Base-by-base conservation (phyloP, 768 basidiomycete genomes). In the Lactarius quietus region DNA sequence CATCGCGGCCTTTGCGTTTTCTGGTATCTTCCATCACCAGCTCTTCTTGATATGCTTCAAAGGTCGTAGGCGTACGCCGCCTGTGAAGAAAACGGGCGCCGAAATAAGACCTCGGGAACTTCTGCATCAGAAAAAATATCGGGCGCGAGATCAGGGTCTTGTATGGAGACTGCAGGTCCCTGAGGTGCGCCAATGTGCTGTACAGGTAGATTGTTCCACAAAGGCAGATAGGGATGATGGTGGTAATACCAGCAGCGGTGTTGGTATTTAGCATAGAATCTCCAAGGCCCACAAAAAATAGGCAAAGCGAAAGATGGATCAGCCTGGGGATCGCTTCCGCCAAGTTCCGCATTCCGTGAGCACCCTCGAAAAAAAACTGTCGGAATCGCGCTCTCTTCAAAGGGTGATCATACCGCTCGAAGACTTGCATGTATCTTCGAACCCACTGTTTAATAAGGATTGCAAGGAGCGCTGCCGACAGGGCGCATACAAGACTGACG, bases 291-390 rank as follows among this genome's bases (percentile, higher is more conserved):
- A 14, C 1, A 23, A 45, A 45, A 23, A 45, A 45, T 23, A 45
- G n/a, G 45, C 12, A 4, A 6, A 45, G 45, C 23, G 45, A 45
- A 12, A 23, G 3, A 4, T 1, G 43, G 10, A 45, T 45, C n/a
- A 45, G 9, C 43, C 8, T 9, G 5, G 41, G 45, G 45, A 45
- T n/a, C 12, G 9, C 1, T 12, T 3, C 3, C 10, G 45, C 45
- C n/a, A 23, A 4, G 4, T 0, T 12, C n/a, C 5, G 45, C n/a
- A 14, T 14, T 45, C 4, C 0, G 0, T 6, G 0, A n/a, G 45
- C 10, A 14, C n/a, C 45, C 4, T 45, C 45, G 45, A 45, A 23
- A 45, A 23, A 45, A 23, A 45, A 45, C 0, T 45, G 45, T 14
- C 45, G 45, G 6, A 45, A 45, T 8, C 45, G 45, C 10, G 45